Base-by-base conservation (phyloP, 805 yeast genomes). In the Candida easanensis region DNA sequence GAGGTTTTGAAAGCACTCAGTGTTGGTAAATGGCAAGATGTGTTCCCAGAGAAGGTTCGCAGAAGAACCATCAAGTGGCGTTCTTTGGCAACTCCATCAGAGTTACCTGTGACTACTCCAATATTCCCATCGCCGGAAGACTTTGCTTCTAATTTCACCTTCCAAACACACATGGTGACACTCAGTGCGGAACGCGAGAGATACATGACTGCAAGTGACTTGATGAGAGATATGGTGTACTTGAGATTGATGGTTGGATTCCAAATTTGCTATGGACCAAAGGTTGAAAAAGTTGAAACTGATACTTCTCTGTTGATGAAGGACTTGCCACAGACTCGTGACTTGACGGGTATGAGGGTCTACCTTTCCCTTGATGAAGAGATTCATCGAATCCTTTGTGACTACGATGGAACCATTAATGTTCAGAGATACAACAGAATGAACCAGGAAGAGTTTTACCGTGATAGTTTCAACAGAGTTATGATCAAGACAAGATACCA, bases 21-120 rank as follows among this genome's bases (percentile, higher is more conserved):
- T n/a, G 80, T 79, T 35, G 91, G 95, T 5, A 76, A 95, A 45
- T 93, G 99, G 99, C 82, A 82, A 43, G 88, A 85, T 63, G 95
- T 89, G 1, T 88, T 88, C 53, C 96, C 98, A 0, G 74, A 76
- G 13, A 76, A 77, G 33, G 79, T 82, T 14, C 79, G 75, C 41
- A 70, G 86, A 41, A 77, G 78, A 53, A 69, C 82, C 14, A 82
- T 90, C 39, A 90, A 90, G 58, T 93, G 99, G 99, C 77, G 88
- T 41, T 90, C 98, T 0, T 71, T 95, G 41, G 83, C 89, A 13
- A 80, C 97, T 0, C 99, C 99, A 0, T 97, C 98, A 0, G 84
- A 95, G 6, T 68, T 93, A 20, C 99, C 99, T 0, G 68, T 87
- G 0, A 80, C 88, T 2, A 80, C 95, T 0, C 78, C 84, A 2